Evolutionary conservation across 345 rosid genomes (phyloP).

Genomic region (Sonneratia alba): DNA sequence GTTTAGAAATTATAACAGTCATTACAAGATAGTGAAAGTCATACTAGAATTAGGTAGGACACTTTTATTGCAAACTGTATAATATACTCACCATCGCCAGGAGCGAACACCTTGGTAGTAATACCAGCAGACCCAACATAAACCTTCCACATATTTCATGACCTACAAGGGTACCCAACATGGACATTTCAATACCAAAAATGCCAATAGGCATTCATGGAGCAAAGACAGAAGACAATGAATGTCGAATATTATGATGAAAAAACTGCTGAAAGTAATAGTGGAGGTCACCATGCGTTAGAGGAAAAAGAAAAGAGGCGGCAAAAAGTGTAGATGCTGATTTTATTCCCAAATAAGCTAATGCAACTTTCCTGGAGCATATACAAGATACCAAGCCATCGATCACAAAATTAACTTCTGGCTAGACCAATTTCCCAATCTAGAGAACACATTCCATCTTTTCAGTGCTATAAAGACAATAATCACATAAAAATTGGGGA

Average conservation of each 20-base stretch:
- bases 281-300: neutral
- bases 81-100: slow-evolving; percentile 83
- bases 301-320: neutral
- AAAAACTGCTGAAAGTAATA: neutral
- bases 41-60: neutral
- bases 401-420: neutral
- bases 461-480: neutral
- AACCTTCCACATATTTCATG: slow-evolving; percentile 82
- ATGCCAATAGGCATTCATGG: neutral
- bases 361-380: neutral
- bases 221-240: neutral
- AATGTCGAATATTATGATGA: neutral
- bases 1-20: neutral
- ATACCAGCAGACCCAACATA: slow-evolving; percentile 97
- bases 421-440: neutral
- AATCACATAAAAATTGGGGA: neutral
- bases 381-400: neutral
- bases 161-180: slow-evolving; percentile 42
- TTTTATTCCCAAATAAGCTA: neutral
- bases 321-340: neutral
- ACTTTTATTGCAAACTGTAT: neutral
- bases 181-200: neutral
- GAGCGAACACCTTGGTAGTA: slow-evolving; percentile 94
- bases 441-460: neutral
- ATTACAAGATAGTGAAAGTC: neutral